A percentile compares a stretch with the other conserved stretches of the same genome.
These are phyloP conservation scores for Rhynchospora breviuscula DNA, from an alignment of 176 grass and related monocot species.

Conservation along the genomic window DNA sequence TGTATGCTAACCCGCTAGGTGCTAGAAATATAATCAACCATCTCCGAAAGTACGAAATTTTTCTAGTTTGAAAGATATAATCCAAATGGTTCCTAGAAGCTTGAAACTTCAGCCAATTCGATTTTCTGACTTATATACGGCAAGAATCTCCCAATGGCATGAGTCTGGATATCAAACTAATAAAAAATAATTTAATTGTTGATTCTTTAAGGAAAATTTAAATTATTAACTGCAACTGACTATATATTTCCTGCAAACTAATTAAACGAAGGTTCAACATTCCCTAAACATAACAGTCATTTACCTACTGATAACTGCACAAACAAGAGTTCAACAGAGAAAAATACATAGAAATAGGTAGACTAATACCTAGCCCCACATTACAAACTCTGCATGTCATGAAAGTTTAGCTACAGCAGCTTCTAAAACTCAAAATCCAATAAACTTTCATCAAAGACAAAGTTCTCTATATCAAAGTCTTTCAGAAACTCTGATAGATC, in stretches of 20 bases:
- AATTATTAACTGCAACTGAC: not conserved
- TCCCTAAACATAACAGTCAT: not conserved
- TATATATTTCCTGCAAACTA: not conserved
- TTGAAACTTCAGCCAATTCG: not conserved
- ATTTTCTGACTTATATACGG: not conserved
- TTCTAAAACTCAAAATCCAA: not conserved
- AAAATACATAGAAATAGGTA: not conserved
- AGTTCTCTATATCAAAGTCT: not conserved
- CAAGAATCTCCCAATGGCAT: not conserved
- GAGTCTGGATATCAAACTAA: not conserved
- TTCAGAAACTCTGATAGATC: not conserved
- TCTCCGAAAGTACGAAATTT: not conserved
- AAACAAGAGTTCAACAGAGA: not conserved
- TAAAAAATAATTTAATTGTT: too few species aligned
- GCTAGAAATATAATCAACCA: not conserved
- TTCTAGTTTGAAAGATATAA: not conserved
- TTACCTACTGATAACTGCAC: not conserved
- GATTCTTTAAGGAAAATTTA: not conserved
- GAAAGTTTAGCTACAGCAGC: not conserved
- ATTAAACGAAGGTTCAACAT: not conserved
- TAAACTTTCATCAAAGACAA: not conserved
- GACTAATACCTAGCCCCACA: not conserved
- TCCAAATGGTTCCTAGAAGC: not conserved
- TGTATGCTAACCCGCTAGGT: not conserved
- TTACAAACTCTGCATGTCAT: not conserved